Conservation (phyloP, 148 eudicot species). For the Pouteria glomerata region DNA sequence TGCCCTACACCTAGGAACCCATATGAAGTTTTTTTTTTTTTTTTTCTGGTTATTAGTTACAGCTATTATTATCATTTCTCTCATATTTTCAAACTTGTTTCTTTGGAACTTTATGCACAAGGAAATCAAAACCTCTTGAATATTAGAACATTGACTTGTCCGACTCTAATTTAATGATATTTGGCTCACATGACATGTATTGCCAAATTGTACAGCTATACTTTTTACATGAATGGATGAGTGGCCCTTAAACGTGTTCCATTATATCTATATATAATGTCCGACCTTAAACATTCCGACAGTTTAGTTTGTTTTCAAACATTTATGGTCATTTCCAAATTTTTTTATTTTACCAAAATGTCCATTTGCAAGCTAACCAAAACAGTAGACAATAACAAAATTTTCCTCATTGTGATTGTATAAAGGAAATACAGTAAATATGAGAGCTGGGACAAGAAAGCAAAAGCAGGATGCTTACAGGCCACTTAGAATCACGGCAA, state of each 20-base stretch:
- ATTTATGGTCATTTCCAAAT: no score
- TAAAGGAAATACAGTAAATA: not conserved
- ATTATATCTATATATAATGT: no score
- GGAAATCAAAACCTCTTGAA: not conserved
- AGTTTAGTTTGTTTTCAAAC: no score
- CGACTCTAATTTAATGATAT: not conserved
- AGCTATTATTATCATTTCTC: not conserved
- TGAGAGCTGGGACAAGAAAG: not conserved
- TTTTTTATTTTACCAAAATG: not conserved
- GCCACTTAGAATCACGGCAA: constrained; percentile 94
- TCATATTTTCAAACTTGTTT: not conserved
- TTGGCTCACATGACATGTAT: not conserved
- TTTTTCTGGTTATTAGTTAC: not conserved
- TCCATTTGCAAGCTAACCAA: not conserved
- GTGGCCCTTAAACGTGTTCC: not conserved
- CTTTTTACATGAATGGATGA: not conserved
- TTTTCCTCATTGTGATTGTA: not conserved
- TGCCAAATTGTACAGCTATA: not conserved
- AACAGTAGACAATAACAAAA: not conserved
- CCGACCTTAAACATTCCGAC: no score
- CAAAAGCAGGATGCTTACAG: constrained; percentile 54
- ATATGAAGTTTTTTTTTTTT: no score
- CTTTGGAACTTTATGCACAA: not conserved
- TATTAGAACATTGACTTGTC: not conserved
- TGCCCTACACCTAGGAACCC: not conserved